Percentiles rank a stretch among this genome's conserved stretches.
Conservation (phyloP, 768 basidiomycete genomes). For the Kwoniella sp. region DNA sequence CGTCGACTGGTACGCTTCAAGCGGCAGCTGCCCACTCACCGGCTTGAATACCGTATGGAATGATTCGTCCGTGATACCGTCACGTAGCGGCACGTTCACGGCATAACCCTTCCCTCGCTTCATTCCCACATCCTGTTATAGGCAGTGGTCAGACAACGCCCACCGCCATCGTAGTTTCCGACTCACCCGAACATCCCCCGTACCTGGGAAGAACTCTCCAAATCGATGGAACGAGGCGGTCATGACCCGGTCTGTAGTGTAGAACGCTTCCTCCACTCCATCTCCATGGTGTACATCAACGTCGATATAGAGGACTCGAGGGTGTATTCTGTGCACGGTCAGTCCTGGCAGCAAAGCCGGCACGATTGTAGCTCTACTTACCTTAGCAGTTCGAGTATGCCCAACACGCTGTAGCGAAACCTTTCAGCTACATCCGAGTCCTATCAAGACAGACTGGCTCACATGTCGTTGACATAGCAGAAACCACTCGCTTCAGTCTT, state of each 20-base stretch:
- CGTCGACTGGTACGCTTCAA: not conserved
- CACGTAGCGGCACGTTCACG: conserved; percentile 87
- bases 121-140: conserved; percentile 69
- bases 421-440: conserved; percentile 4
- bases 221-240: conserved; percentile 96
- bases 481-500: conserved; percentile 97
- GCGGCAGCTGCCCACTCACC: no score
- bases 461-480: conserved; percentile 83
- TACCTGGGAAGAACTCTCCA: conserved; percentile 90
- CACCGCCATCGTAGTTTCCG: not conserved
- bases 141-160: not conserved
- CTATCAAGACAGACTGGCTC: conserved; percentile 6
- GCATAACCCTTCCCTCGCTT: conserved; percentile 77
- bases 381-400: conserved; percentile 86
- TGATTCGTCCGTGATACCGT: conserved; percentile 86
- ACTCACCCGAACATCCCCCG: conserved; percentile 61
- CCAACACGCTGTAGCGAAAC: conserved; percentile 66
- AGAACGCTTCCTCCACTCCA: conserved; percentile 98
- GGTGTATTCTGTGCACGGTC: conserved; percentile 45
- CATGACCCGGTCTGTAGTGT: conserved; percentile 95
- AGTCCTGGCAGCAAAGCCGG: not conserved
- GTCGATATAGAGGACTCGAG: conserved; percentile 93
- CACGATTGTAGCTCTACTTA: conserved; percentile 33
- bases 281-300: conserved; percentile 99
- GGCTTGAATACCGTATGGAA: conserved; percentile 88